A percentile compares a stretch with the other conserved stretches of the same genome.
These are phyloP conservation scores for Backusella mclennaniae DNA, from an alignment of 192 early-diverging fungal genomes.

Conservation along the genomic window DNA sequence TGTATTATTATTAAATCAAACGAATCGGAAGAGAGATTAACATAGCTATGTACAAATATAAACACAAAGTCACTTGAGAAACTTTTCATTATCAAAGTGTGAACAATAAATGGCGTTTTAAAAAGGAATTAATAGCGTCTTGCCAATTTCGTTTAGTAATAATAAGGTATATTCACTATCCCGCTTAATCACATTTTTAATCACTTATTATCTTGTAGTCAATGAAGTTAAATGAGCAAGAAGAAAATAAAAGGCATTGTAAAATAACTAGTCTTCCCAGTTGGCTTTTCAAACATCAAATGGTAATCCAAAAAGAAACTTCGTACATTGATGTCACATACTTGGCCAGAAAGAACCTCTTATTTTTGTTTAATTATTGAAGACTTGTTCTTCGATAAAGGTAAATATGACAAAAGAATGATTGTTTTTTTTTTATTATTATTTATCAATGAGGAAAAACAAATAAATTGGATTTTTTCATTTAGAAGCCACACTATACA, in stretches of 20 bases:
- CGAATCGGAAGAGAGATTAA: background rate
- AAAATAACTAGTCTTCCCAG: background rate
- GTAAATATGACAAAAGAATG: background rate
- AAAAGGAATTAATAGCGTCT: background rate
- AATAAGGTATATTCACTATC: background rate
- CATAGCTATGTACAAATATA: background rate
- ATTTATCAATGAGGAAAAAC: background rate
- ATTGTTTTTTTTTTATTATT: background rate
- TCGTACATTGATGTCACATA: background rate
- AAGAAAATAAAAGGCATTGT: background rate
- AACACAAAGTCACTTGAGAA: background rate
- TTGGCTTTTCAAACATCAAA: background rate
- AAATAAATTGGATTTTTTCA: background rate
- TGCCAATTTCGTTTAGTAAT: background rate
- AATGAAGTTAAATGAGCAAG: background rate
- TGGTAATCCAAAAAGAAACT: background rate
- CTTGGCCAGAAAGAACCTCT: background rate
- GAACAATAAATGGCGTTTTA: background rate
- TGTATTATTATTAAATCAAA: background rate
- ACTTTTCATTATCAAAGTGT: background rate
- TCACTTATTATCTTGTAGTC: background rate
- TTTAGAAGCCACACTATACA: background rate
- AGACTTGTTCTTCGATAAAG: background rate
- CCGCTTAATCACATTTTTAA: background rate
- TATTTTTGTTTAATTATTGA: background rate